Conservation (phyloP, 1,284 basidiomycete species). For the Neotropicomus parvogracilis region DNA sequence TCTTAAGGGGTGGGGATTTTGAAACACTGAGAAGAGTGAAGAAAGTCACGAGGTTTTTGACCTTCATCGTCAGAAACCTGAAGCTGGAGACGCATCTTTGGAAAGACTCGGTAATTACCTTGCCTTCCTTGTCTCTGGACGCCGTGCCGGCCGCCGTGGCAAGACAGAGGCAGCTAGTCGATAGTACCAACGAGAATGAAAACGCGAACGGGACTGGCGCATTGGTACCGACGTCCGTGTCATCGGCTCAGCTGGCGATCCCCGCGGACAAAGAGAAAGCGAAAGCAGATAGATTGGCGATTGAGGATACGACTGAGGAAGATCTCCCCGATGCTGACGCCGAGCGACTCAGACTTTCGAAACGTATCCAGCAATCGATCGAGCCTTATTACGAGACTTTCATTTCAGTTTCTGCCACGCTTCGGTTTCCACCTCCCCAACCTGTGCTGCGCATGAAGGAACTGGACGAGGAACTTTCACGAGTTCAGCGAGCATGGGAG, state of each 20-base stretch:
- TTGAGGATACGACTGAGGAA: slow-evolving; percentile 38
- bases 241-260: slow-evolving; percentile 29
- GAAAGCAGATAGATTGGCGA: slow-evolving; percentile 15
- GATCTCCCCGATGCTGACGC: slow-evolving; percentile 67
- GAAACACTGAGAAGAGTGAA: slow-evolving; percentile 83
- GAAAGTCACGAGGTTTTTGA: slow-evolving; percentile 87
- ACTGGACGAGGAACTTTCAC: slow-evolving; percentile 70
- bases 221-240: slow-evolving; percentile 31
- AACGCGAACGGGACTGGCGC: slow-evolving; percentile 19
- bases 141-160: slow-evolving; percentile 51
- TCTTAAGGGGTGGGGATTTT: slow-evolving; percentile 86
- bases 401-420: slow-evolving; percentile 86
- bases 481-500: slow-evolving; percentile 72
- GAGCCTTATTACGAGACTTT: slow-evolving; percentile 81
- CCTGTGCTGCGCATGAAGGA: slow-evolving; percentile 85
- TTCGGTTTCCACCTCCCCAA: slow-evolving; percentile 87
- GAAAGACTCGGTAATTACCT: slow-evolving; percentile 87
- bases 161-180: slow-evolving; percentile 17
- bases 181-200: slow-evolving; percentile 10
- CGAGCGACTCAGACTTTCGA: slow-evolving; percentile 62
- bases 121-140: slow-evolving; percentile 63
- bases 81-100: slow-evolving; percentile 94
- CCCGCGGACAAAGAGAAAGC: slow-evolving; percentile 22
- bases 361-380: slow-evolving; percentile 73
- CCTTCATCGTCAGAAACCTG: slow-evolving; percentile 87